Conservation (phyloP, 768 basidiomycete genomes). For the Podaxis carcinomalis region DNA sequence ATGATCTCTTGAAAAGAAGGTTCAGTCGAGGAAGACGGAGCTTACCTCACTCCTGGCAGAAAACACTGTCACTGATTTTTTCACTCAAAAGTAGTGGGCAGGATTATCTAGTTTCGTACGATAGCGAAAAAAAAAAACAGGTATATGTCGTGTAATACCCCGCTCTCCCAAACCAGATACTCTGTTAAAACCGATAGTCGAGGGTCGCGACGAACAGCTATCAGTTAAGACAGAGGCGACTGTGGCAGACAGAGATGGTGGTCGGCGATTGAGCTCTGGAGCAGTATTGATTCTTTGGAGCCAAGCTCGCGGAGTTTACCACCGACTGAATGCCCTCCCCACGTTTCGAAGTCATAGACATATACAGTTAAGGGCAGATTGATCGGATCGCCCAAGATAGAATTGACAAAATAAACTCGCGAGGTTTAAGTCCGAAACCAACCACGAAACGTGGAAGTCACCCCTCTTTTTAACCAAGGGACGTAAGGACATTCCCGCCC, state of each 20-base stretch:
- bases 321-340: background rate
- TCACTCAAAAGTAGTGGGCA: too few relatives aligned
- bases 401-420: background rate
- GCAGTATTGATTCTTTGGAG: background rate
- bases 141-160: too few relatives aligned
- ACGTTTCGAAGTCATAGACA: background rate
- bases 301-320: background rate
- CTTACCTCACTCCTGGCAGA: too few relatives aligned
- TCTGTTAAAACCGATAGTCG: too few relatives aligned
- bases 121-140: too few relatives aligned
- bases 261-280: background rate
- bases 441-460: background rate
- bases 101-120: too few relatives aligned
- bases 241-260: background rate
- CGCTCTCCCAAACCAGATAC: too few relatives aligned
- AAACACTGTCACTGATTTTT: too few relatives aligned
- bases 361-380: background rate
- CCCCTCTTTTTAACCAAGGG: background rate
- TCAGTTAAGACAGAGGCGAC: too few relatives aligned
- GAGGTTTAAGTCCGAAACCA: background rate
- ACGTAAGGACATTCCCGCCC: background rate
- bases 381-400: background rate
- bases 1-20: too few relatives aligned
- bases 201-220: too few relatives aligned
- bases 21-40: too few relatives aligned